Percentiles rank a stretch among this genome's conserved stretches.
These are phyloP conservation scores for Rhizoctonia solani DNA, from an alignment of 1,284 basidiomycete genomes.

Conservation along the genomic window DNA sequence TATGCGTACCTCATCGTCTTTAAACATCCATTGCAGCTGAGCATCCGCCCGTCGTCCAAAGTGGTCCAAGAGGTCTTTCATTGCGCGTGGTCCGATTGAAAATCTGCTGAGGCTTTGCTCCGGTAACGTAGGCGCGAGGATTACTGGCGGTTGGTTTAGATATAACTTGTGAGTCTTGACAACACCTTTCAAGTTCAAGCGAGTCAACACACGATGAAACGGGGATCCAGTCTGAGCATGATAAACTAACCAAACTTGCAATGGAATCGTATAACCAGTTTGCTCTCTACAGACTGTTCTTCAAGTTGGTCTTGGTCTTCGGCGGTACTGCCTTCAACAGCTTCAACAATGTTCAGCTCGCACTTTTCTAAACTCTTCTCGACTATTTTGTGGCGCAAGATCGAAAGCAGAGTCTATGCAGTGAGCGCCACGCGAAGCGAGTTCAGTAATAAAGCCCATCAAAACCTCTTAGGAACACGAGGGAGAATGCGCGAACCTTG, in stretches of 20 bases:
- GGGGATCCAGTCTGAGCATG: not conserved
- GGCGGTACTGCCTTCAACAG: conserved; percentile 47
- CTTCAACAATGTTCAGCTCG: conserved; percentile 69
- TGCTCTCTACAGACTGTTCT: conserved; percentile 57
- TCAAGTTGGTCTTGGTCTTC: conserved; percentile 58
- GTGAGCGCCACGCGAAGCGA: not conserved
- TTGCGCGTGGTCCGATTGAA: conserved; percentile 65
- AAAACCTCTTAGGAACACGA: not conserved
- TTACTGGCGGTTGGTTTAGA: conserved; percentile 58
- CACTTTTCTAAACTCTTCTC: conserved; percentile 76
- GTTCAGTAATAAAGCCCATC: conserved; percentile 11
- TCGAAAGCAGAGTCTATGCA: conserved; percentile 65
- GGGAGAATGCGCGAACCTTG: conserved; percentile 53
- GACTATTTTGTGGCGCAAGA: conserved; percentile 69
- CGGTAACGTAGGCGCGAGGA: conserved; percentile 64
- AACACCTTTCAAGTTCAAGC: conserved; percentile 56
- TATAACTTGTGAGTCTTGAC: conserved; percentile 76
- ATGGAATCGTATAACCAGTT: conserved; percentile 62
- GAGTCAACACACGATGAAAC: conserved; percentile 11
- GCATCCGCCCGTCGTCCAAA: conserved; percentile 65
- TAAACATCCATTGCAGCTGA: conserved; percentile 76
- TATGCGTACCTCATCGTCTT: conserved; percentile 63
- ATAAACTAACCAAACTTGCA: conserved; percentile 72
- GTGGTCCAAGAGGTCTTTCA: conserved; percentile 79
- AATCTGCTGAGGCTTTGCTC: conserved; percentile 60